phyloP scores from a whole-genome alignment of 1,139 yeast species.

The Blastobotrys apis region DNA sequence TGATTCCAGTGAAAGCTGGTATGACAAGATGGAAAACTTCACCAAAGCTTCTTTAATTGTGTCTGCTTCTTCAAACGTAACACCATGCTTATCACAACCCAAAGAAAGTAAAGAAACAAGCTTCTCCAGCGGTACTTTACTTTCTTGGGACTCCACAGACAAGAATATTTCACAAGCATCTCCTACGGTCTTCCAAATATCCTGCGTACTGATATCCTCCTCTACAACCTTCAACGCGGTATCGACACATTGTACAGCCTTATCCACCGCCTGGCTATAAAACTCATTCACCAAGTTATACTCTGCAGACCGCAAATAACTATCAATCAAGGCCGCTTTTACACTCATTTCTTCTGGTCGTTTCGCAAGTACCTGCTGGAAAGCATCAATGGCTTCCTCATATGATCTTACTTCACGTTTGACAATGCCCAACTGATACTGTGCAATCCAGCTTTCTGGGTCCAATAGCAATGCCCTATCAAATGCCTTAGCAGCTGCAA shows the following conservation, averaged over 20 bases:
- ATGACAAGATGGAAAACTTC: constrained; percentile 19
- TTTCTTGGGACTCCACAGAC: constrained; percentile 40
- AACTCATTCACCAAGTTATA: constrained; percentile 57
- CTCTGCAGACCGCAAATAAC: constrained; percentile 51
- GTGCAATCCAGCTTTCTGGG: constrained; percentile 54
- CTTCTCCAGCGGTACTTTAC: constrained; percentile 39
- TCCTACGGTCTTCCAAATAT: constrained; percentile 53
- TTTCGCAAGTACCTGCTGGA: constrained; percentile 42
- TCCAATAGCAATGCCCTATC: constrained; percentile 55
- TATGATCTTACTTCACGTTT: constrained; percentile 50
- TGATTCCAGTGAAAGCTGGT: constrained; percentile 32
- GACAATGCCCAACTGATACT: constrained; percentile 64
- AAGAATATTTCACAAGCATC: constrained; percentile 48
- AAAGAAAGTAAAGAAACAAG: constrained; percentile 8
- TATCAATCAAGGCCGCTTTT: constrained; percentile 53
- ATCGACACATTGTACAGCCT: constrained; percentile 37
- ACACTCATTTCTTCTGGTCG: constrained; percentile 56
- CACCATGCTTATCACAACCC: constrained; percentile 11
- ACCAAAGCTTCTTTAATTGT: constrained; percentile 24
- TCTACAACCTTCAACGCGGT: constrained; percentile 38
- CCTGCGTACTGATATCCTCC: constrained; percentile 37
- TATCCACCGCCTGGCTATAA: constrained; percentile 56
- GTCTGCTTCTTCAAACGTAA: constrained; percentile 11
- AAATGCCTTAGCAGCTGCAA: constrained; percentile 83
- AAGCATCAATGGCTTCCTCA: constrained; percentile 42